Percentiles rank a stretch among this genome's conserved stretches.
Evolutionary conservation across 2,329 filamentous ascomycete genomes (phyloP).

Genomic region (Grosmannia serpens): DNA sequence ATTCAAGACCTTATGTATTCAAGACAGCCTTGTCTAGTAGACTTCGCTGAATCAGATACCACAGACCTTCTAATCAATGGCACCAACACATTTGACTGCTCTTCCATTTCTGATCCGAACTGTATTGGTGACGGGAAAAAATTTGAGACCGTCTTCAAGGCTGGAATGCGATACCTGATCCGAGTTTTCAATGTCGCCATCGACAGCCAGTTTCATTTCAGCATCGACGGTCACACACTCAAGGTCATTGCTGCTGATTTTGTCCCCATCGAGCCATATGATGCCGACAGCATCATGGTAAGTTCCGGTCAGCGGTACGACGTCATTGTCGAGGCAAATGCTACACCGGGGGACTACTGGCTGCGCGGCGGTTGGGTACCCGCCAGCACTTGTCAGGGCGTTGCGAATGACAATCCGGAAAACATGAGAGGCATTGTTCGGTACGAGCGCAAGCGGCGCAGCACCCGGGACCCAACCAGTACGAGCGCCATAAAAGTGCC

Average conservation of each 20-base stretch:
- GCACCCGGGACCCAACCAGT: background rate
- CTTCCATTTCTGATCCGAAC: background rate
- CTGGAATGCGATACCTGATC: constrained; percentile 33
- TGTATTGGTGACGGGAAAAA: background rate
- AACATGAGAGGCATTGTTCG: background rate
- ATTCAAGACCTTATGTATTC: too few species aligned
- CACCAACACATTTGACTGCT: constrained; percentile 16
- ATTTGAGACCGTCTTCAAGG: background rate
- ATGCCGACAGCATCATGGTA: constrained; percentile 8
- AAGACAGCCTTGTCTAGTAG: too few species aligned
- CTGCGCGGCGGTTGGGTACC: background rate
- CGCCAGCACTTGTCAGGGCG: background rate
- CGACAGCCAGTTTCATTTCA: constrained; percentile 32
- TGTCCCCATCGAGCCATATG: constrained; percentile 25
- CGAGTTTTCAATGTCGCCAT: constrained; percentile 26
- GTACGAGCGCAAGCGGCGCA: too few species aligned
- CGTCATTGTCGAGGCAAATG: background rate
- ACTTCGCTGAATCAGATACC: too few species aligned
- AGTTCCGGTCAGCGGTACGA: background rate
- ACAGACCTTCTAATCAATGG: constrained; percentile 31
- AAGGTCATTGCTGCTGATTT: constrained; percentile 39
- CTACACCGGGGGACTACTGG: background rate
- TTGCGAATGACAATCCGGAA: background rate
- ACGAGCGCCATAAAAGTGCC: background rate
- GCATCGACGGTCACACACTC: constrained; percentile 35